Percentiles rank a stretch among this genome's conserved stretches.
phyloP scores from a whole-genome alignment of 2,329 filamentous ascomycete species.

The Fusarium sp. region DNA sequence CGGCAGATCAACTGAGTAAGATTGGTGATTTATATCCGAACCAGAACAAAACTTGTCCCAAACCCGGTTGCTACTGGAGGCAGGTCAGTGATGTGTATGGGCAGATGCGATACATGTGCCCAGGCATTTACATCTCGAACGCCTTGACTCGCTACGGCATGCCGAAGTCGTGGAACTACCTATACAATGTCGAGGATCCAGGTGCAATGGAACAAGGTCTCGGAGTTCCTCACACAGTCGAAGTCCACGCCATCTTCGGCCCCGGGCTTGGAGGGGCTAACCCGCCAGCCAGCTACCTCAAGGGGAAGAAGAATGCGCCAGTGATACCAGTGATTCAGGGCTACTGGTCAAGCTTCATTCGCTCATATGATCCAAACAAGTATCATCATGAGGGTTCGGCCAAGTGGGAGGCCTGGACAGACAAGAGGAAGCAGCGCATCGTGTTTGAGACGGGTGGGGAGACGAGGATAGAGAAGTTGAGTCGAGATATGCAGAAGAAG shows the following conservation, averaged over 20 bases:
- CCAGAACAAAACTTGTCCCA: constrained; percentile 48
- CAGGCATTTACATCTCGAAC: constrained; percentile 47
- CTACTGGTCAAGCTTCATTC: constrained; percentile 82
- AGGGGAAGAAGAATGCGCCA: constrained; percentile 62
- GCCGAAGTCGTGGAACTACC: constrained; percentile 72
- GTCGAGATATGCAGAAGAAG: constrained; percentile 38
- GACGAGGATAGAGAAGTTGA: constrained; percentile 54
- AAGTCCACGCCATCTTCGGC: constrained; percentile 76
- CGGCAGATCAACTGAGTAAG: constrained; percentile 45
- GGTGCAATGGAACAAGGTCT: constrained; percentile 62
- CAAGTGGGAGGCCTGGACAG: constrained; percentile 56
- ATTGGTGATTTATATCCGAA: constrained; percentile 53
- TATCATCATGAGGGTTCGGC: constrained; percentile 48
- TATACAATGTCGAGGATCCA: constrained; percentile 75
- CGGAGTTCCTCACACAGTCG: constrained; percentile 76
- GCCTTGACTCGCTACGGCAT: constrained; percentile 48
- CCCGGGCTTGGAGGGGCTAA: constrained; percentile 61
- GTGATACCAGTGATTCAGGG: constrained; percentile 73
- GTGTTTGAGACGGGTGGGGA: constrained; percentile 55
- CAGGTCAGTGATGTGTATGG: constrained; percentile 52
- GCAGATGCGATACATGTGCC: constrained; percentile 52
- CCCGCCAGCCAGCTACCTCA: constrained; percentile 67
- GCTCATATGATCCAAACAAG: constrained; percentile 72
- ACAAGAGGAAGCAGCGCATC: constrained; percentile 47
- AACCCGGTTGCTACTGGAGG: constrained; percentile 52